These are phyloP conservation scores for Tylopilus intermedius DNA, from an alignment of 768 basidiomycete genomes.

Conservation along the genomic window DNA sequence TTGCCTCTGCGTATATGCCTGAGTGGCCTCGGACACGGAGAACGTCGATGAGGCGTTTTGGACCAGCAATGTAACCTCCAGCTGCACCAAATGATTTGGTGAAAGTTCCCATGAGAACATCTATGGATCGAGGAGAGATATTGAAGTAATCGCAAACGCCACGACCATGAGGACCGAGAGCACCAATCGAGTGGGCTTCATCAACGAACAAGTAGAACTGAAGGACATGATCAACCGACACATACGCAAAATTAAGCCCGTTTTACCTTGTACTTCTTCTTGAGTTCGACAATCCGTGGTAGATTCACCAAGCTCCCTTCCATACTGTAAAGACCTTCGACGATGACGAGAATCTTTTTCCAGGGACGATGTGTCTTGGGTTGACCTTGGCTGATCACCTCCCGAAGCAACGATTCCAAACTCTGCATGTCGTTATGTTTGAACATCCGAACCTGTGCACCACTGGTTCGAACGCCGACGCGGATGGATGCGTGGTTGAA, in stretches of 20 bases:
- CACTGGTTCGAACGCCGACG: constrained; percentile 83
- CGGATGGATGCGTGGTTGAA: constrained; percentile 94
- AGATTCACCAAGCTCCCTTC: constrained; percentile 92
- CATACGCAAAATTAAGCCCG: constrained; percentile 12
- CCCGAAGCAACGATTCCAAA: constrained; percentile 75
- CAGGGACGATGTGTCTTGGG: constrained; percentile 97
- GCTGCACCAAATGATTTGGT: constrained; percentile 93
- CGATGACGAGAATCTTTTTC: constrained; percentile 95
- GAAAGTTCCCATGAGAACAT: constrained; percentile 98
- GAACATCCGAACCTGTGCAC: constrained; percentile 87
- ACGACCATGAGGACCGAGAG: constrained; percentile 89
- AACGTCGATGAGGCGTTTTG: constrained; percentile 71
- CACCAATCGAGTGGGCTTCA: constrained; percentile 97
- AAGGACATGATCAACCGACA: neutral
- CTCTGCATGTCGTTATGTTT: constrained; percentile 93
- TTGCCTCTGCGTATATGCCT: constrained; percentile 82
- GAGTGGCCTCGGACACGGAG: constrained; percentile 80
- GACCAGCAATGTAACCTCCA: constrained; percentile 91
- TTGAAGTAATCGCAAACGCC: constrained; percentile 95
- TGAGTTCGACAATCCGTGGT: constrained; percentile 77
- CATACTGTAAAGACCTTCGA: constrained; percentile 97
- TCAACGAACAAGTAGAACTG: constrained; percentile 96
- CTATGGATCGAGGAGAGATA: constrained; percentile 72
- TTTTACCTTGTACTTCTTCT: constrained; percentile 88
- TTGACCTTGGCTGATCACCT: constrained; percentile 95